phyloP scores from a whole-genome alignment of 164 flowering plant species.

The Pachysandra terminalis region DNA sequence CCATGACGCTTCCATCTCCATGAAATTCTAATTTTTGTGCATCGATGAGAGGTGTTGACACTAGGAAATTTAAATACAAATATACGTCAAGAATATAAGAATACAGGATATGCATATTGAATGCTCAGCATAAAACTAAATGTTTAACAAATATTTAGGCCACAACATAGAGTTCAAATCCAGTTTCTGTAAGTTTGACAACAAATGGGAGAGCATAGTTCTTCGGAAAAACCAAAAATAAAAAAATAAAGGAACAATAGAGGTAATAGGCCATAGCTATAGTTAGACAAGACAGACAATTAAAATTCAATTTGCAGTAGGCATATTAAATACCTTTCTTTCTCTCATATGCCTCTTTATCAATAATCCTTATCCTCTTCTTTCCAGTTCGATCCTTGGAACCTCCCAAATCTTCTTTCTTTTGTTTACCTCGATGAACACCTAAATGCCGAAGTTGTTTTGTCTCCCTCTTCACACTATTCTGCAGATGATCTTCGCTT shows the following conservation, averaged over 20 bases:
- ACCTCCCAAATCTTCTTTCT: conserved; percentile 44
- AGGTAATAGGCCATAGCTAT: too few species aligned
- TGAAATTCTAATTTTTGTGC: conserved; percentile 35
- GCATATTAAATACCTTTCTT: conserved; percentile 24
- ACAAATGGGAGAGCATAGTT: too few species aligned
- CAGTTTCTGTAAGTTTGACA: too few species aligned
- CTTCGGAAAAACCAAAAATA: neutral
- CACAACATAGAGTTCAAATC: neutral
- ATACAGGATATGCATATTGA: too few species aligned
- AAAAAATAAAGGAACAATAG: neutral
- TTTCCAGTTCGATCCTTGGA: conserved; percentile 50
- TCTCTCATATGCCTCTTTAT: conserved; percentile 38
- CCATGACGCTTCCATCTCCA: conserved; percentile 46
- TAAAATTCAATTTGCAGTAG: too few species aligned
- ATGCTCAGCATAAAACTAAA: neutral
- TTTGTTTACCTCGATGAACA: conserved; percentile 37
- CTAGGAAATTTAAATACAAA: too few species aligned
- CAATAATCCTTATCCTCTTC: conserved; percentile 50
- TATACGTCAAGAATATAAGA: too few species aligned
- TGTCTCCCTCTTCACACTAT: conserved; percentile 42
- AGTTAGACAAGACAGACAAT: too few species aligned
- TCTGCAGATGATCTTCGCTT: conserved; percentile 19
- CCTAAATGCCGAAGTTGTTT: conserved; percentile 28
- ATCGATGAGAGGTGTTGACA: too few species aligned
- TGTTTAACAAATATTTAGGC: neutral